Conservation (phyloP, 1,284 basidiomycete species). For the Ceratobasidium sp. region DNA sequence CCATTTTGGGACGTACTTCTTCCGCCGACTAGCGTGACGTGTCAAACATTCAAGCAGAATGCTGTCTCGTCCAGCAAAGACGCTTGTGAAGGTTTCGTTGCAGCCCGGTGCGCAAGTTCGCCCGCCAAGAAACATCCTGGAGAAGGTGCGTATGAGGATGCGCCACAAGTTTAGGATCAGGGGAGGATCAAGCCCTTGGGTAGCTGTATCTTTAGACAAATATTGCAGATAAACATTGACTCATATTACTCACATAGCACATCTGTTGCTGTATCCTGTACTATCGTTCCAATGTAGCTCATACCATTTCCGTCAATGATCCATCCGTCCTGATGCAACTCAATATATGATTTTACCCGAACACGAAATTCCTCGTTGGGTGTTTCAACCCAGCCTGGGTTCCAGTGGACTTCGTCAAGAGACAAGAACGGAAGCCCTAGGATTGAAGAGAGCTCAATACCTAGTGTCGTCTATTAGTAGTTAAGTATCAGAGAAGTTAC, state of each 20-base stretch:
- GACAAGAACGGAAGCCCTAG: constrained; percentile 11
- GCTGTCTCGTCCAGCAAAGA: constrained; percentile 6
- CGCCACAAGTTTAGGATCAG: constrained; percentile 33
- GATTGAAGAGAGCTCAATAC: not conserved
- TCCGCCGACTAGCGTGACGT: not conserved
- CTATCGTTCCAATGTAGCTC: constrained; percentile 20
- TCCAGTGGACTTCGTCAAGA: constrained; percentile 14
- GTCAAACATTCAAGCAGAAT: constrained; percentile 1
- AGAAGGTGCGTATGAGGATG: constrained; percentile 1
- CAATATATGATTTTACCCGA: constrained; percentile 1
- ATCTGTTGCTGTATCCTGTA: constrained; percentile 16
- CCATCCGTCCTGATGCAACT: constrained; percentile 11
- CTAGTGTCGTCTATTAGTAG: not conserved
- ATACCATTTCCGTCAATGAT: constrained; percentile 16
- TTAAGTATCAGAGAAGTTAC: not conserved
- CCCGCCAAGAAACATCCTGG: not conserved
- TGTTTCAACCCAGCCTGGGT: constrained; percentile 27
- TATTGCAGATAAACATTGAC: not conserved
- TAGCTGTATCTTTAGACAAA: not conserved
- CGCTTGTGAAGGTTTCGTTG: not conserved
- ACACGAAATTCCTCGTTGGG: constrained; percentile 17
- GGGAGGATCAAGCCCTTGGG: constrained; percentile 32
- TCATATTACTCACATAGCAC: constrained; percentile 9
- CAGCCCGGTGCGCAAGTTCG: constrained; percentile 23
- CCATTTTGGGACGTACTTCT: constrained; percentile 9